Conservation (phyloP, 2,329 filamentous ascomycete species). For the Aspergillus luchuensis region DNA sequence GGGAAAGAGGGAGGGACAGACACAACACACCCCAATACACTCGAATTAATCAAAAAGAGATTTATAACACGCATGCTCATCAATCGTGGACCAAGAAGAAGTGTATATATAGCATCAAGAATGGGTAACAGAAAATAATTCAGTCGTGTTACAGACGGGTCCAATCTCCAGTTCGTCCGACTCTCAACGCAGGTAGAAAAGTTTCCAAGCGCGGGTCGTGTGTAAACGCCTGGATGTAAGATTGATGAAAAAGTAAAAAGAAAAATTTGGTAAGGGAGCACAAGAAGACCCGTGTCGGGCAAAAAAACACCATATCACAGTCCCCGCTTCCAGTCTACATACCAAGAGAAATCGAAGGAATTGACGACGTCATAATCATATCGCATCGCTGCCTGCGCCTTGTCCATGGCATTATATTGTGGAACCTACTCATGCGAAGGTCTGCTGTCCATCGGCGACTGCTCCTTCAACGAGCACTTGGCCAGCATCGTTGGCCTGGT, state of each 20-base stretch:
- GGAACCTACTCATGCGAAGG: slow-evolving; percentile 27
- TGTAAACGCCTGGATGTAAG: slow-evolving; percentile 23
- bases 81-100: slow-evolving; percentile 14
- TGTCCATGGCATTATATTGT: slow-evolving; percentile 16
- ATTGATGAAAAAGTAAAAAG: slow-evolving; percentile 17
- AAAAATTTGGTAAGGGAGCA: slow-evolving; percentile 15
- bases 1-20: no score
- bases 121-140: slow-evolving; percentile 5
- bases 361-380: slow-evolving; percentile 24
- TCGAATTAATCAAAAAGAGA: not conserved
- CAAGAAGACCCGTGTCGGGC: slow-evolving; percentile 14
- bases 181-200: slow-evolving; percentile 15
- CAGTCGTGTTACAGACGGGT: slow-evolving; percentile 23
- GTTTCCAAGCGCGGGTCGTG: not conserved
- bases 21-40: not conserved
- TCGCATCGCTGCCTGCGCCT: slow-evolving; percentile 19
- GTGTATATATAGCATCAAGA: slow-evolving; percentile 16
- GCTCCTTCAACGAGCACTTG: slow-evolving; percentile 32
- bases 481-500: slow-evolving; percentile 49
- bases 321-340: slow-evolving; percentile 25
- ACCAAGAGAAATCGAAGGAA: slow-evolving; percentile 19
- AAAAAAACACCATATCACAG: slow-evolving; percentile 24
- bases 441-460: slow-evolving; percentile 25
- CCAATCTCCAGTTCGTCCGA: slow-evolving; percentile 19
- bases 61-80: slow-evolving; percentile 11